Conservation (phyloP, 805 yeast species). For the Kurtzmaniella fragi region DNA sequence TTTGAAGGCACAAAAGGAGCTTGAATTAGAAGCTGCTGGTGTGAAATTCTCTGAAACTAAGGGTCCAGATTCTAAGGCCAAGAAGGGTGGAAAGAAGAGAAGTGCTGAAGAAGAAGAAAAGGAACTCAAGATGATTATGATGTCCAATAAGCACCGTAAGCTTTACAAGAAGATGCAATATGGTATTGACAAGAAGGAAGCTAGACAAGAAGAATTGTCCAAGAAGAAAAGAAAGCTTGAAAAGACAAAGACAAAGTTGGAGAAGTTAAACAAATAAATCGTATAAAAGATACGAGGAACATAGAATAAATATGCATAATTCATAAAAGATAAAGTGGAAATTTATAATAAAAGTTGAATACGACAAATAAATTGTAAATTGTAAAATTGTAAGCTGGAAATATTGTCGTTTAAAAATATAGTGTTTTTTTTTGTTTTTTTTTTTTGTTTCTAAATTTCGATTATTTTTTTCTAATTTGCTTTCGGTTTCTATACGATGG, state of each 20-base stretch:
- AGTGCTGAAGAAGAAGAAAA: constrained; percentile 73
- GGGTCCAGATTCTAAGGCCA: constrained; percentile 21
- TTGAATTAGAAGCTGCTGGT: constrained; percentile 78
- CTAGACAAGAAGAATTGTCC: constrained; percentile 61
- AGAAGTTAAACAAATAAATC: constrained; percentile 15
- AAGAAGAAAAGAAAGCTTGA: constrained; percentile 67
- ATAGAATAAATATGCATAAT: not conserved
- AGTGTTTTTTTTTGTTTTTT: too few species aligned
- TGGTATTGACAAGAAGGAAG: constrained; percentile 78
- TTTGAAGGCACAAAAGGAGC: constrained; percentile 78
- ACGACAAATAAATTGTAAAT: not conserved
- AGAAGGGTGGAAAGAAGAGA: constrained; percentile 38
- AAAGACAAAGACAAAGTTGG: constrained; percentile 48
- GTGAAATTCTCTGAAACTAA: constrained; percentile 61
- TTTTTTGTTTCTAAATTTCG: too few species aligned
- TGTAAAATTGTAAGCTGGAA: not conserved
- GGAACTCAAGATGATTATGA: constrained; percentile 92
- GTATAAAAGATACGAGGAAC: not conserved
- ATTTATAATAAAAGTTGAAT: not conserved
- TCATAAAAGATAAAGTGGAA: not conserved
- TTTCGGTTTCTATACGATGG: not conserved
- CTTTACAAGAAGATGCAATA: constrained; percentile 93
- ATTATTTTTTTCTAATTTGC: too few species aligned
- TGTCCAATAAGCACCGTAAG: constrained; percentile 94
- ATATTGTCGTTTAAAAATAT: not conserved